phyloP scores from a whole-genome alignment of 495 filamentous ascomycete genomes.

The Rusavskia elegans region DNA sequence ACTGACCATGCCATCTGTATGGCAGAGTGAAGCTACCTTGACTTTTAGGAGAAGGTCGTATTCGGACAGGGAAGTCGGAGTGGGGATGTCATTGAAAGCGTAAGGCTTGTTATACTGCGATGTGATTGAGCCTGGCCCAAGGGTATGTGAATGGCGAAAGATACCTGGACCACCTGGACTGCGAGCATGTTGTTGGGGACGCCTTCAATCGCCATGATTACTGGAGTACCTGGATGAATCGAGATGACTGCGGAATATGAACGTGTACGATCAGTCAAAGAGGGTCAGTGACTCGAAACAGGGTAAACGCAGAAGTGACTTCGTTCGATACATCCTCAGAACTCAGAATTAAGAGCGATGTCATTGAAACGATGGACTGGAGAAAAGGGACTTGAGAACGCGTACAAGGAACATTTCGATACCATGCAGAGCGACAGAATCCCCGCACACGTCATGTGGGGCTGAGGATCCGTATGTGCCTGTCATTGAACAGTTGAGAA shows the following conservation, averaged over 20 bases:
- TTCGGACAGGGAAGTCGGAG: slow-evolving; percentile 25
- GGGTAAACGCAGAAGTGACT: too few relatives aligned
- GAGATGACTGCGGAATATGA: not conserved
- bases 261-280: not conserved
- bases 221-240: too few relatives aligned
- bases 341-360: too few relatives aligned
- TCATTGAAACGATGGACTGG: too few relatives aligned
- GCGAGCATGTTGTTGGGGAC: slow-evolving; percentile 6
- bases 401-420: too few relatives aligned
- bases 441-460: not conserved
- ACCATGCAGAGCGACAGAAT: too few relatives aligned
- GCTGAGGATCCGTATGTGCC: not conserved
- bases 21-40: slow-evolving; percentile 42
- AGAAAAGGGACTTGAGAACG: too few relatives aligned
- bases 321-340: too few relatives aligned
- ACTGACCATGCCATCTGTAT: slow-evolving; percentile 40
- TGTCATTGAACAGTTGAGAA: not conserved
- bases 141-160: not conserved
- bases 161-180: slow-evolving; percentile 7
- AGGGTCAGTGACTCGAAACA: too few relatives aligned
- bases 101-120: slow-evolving; percentile 34
- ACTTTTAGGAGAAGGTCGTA: slow-evolving; percentile 42
- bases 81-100: slow-evolving; percentile 28
- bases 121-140: not conserved
- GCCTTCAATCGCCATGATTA: not conserved